These are phyloP conservation scores for Pyronema domesticum DNA, from an alignment of 495 filamentous ascomycete species.

Conservation along the genomic window DNA sequence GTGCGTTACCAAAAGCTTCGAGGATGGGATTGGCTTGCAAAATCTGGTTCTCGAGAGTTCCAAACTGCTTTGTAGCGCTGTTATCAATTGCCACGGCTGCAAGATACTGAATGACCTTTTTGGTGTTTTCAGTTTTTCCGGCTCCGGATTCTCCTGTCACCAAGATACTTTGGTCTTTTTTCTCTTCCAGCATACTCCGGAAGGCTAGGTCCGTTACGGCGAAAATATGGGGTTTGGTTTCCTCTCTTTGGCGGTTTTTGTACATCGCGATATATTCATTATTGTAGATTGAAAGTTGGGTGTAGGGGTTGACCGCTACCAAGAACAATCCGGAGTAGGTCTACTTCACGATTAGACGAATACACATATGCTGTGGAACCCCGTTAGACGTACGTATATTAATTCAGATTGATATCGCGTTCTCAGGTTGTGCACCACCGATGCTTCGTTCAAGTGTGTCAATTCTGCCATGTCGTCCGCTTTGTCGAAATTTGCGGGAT, in stretches of 20 bases:
- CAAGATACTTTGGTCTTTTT: conserved; percentile 90
- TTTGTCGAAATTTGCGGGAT: conserved; percentile 98
- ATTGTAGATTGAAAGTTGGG: conserved; percentile 81
- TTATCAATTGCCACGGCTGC: conserved; percentile 83
- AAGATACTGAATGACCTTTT: conserved; percentile 98
- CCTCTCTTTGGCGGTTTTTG: conserved; percentile 70
- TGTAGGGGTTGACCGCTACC: conserved; percentile 95
- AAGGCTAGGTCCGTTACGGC: conserved; percentile 98
- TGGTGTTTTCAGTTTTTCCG: conserved; percentile 98
- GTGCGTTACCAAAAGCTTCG: conserved; percentile 95
- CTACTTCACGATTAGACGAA: conserved; percentile 22
- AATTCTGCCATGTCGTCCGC: conserved; percentile 98
- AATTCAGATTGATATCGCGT: conserved; percentile 85
- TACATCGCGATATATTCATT: conserved; percentile 97
- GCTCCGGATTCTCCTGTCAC: conserved; percentile 98
- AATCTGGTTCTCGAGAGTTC: conserved; percentile 82
- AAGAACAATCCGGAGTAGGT: conserved; percentile 97
- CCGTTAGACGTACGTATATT: conserved; percentile 51
- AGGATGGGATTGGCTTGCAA: conserved; percentile 92
- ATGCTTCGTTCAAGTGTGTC: conserved; percentile 93
- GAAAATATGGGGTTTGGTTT: conserved; percentile 93
- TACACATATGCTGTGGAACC: conserved; percentile 2
- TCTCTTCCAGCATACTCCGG: conserved; percentile 84
- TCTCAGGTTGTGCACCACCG: conserved; percentile 91
- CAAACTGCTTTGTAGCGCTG: conserved; percentile 20